Percentiles rank a stretch among this genome's conserved stretches.
Evolutionary conservation across 2,329 filamentous ascomycete species (phyloP).

Genomic region (Magnaporthiopsis incrustans): DNA sequence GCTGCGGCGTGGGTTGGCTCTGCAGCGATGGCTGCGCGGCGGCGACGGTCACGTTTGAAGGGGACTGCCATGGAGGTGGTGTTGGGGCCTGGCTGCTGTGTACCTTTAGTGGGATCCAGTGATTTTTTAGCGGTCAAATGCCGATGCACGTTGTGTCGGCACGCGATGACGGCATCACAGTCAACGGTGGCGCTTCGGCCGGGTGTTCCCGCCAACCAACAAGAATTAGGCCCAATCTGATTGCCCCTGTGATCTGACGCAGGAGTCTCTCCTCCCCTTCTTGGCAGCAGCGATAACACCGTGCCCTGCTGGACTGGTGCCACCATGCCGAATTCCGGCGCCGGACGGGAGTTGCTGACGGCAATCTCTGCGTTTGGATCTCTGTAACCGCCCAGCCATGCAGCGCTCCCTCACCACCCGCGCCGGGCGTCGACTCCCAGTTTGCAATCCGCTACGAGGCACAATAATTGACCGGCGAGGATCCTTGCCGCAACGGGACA

Average conservation of each 20-base stretch:
- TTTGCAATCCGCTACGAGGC: not conserved
- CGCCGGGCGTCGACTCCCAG: too few species aligned
- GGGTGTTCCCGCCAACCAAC: not conserved
- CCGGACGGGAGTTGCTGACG: not conserved
- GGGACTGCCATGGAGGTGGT: too few species aligned
- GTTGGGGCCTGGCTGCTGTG: too few species aligned
- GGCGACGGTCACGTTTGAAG: not conserved
- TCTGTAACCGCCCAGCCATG: too few species aligned
- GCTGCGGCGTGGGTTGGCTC: constrained; percentile 8
- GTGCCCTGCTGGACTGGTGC: not conserved
- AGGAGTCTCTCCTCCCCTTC: too few species aligned
- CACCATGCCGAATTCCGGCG: not conserved
- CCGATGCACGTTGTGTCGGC: not conserved
- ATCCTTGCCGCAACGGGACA: not conserved
- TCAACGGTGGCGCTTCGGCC: not conserved
- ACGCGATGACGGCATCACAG: too few species aligned
- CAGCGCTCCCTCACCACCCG: not conserved
- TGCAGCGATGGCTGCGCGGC: constrained; percentile 11
- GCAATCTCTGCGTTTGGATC: not conserved
- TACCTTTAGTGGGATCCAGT: not conserved
- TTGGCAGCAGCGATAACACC: not conserved
- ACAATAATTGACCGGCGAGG: not conserved
- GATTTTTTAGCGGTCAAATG: not conserved
- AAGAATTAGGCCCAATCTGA: too few species aligned
- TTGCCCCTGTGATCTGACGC: too few species aligned